Conservation (phyloP, 2,329 filamentous ascomycete genomes). For the Colletotrichum musicola region DNA sequence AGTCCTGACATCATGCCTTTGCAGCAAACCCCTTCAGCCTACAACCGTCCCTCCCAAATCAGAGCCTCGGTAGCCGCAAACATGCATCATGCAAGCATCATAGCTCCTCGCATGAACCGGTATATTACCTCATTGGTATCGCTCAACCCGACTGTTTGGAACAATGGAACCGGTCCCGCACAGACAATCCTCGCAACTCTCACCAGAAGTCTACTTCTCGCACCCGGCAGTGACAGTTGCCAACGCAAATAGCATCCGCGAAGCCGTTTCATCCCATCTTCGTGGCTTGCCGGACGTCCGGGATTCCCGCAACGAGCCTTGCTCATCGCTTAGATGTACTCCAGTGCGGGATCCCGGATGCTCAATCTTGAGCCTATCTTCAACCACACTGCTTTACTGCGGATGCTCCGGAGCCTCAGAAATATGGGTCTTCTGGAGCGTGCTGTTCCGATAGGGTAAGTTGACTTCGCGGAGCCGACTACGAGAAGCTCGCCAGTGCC, state of each 20-base stretch:
- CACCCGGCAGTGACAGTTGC: slow-evolving; percentile 4
- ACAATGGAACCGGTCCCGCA: not conserved
- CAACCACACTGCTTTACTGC: not conserved
- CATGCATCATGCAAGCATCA: not conserved
- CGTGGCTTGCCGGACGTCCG: slow-evolving; percentile 25
- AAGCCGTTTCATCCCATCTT: slow-evolving; percentile 20
- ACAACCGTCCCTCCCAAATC: not conserved
- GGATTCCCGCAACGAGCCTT: slow-evolving; percentile 1
- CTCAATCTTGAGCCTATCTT: not conserved
- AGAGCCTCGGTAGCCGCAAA: not conserved
- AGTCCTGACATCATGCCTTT: not conserved
- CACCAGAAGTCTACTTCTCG: not conserved
- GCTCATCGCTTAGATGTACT: not conserved
- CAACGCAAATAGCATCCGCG: not conserved
- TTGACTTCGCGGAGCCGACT: not conserved
- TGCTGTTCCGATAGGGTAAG: slow-evolving; percentile 10
- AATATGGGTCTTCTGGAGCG: slow-evolving; percentile 9
- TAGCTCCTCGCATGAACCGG: not conserved
- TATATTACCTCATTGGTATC: not conserved
- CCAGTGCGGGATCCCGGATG: not conserved
- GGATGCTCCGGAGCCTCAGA: not conserved
- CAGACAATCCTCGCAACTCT: slow-evolving; percentile 2
- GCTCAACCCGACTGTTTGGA: not conserved
- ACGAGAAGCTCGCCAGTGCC: not conserved
- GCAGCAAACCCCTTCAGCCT: not conserved